phyloP scores from a whole-genome alignment of 495 filamentous ascomycete genomes.

The Mytilinidion resinicola region DNA sequence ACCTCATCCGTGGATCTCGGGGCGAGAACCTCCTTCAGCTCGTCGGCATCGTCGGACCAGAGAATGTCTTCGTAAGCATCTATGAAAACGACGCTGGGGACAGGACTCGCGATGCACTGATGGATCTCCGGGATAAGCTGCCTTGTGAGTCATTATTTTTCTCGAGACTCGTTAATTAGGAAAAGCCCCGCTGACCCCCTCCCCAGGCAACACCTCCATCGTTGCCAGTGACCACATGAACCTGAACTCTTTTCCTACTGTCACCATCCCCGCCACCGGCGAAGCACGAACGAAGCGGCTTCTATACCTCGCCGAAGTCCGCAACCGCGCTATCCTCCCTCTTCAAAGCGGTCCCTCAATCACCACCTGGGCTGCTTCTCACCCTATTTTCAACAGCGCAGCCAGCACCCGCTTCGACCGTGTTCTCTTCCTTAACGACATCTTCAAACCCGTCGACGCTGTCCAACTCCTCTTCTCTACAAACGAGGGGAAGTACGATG shows the following conservation, averaged over 20 bases:
- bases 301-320: slow-evolving; percentile 64
- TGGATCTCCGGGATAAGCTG: slow-evolving; percentile 35
- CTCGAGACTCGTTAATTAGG: too few species aligned
- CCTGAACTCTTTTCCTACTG: slow-evolving; percentile 45
- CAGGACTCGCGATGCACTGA: slow-evolving; percentile 37
- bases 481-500: slow-evolving; percentile 55
- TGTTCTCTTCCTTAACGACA: slow-evolving; percentile 68
- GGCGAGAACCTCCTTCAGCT: slow-evolving; percentile 53
- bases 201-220: slow-evolving; percentile 42
- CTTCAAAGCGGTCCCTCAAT: slow-evolving; percentile 29
- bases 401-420: slow-evolving; percentile 49
- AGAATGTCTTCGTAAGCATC: slow-evolving; percentile 51
- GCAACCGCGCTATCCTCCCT: slow-evolving; percentile 64
- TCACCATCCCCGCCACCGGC: slow-evolving; percentile 54
- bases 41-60: slow-evolving; percentile 50
- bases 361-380: background rate
- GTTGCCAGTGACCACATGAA: slow-evolving; percentile 47
- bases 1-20: slow-evolving; percentile 57
- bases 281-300: slow-evolving; percentile 60
- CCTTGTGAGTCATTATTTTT: slow-evolving; percentile 35
- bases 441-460: slow-evolving; percentile 63
- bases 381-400: background rate
- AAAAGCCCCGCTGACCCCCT: too few species aligned
- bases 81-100: slow-evolving; percentile 66
- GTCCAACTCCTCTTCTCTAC: slow-evolving; percentile 69